Evolutionary conservation across 2,329 filamentous ascomycete genomes (phyloP), one percentile per base, ranked within the genome.

Genomic region (Pseudocercospora macadamiae): DNA sequence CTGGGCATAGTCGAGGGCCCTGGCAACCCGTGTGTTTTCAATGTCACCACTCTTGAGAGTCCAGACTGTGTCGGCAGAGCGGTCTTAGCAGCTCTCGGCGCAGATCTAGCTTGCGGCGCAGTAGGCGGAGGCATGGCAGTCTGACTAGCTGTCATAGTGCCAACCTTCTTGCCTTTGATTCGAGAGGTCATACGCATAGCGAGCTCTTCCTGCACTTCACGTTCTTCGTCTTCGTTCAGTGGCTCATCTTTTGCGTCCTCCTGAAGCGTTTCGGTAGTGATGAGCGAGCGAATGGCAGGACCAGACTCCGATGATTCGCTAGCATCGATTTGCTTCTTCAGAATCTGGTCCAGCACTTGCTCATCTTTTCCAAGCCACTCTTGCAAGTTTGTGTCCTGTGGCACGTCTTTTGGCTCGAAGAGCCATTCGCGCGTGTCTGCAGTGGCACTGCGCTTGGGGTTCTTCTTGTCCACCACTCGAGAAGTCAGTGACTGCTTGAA

Each of bases 401-500:
- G 60, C 1, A 86, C 77, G 0, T 81, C 70, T 54, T 78, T 80
- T 0, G 89, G 85, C 37, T 79, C 75, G 32, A 82, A 83, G n/a
- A 91, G 78, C 66, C 87, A 86, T 1, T 86, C 80, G 1, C 73
- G 62, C 10, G 67, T 57, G 48, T 70, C 78, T 52, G 82, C 84
- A 18, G 81, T 80, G 0, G 89, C 86, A 72, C 81, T 85, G 6
- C 89, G 85, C n/a, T 86, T 75, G 0, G 88, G 86, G 51, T 90
- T 91, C 75, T 89, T 91, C 71, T 91, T 87, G 74, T 97, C 93
- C 3, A 97, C 88, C 1, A 96, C 89, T 12, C 90, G 85, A 36
- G 84, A 85, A 3, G 90, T 85, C 44, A 97, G 80, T 70, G 95
- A 90, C 28, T 82, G 87, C 74, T 97, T 97, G 82, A 92, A 96